A percentile compares a stretch with the other conserved stretches of the same genome.
phyloP scores from a whole-genome alignment of 208 protist genomes.

The Crithidia expoeki region DNA sequence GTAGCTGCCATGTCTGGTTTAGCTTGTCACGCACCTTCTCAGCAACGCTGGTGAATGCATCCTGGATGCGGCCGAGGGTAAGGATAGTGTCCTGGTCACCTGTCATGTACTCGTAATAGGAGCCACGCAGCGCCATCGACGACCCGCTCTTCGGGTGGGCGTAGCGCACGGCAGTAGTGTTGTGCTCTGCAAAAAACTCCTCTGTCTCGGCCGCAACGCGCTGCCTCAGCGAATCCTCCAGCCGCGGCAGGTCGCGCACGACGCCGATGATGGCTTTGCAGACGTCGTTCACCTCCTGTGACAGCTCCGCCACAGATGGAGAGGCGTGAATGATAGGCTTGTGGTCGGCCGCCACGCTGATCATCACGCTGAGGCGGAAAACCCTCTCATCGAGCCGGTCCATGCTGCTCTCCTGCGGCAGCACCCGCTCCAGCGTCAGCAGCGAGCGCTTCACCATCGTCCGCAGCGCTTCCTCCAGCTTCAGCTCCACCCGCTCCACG shows the following conservation, averaged over 20 bases:
- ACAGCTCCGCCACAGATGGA: constrained; percentile 91
- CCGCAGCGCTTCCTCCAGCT: constrained; percentile 94
- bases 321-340: constrained; percentile 90
- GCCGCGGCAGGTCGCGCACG: constrained; percentile 84
- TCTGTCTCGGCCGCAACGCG: constrained; percentile 57
- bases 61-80: constrained; percentile 88
- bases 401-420: constrained; percentile 92
- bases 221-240: constrained; percentile 81
- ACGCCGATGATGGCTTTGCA: constrained; percentile 93
- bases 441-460: constrained; percentile 96
- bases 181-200: constrained; percentile 60
- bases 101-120: constrained; percentile 96
- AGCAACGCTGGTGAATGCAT: constrained; percentile 88
- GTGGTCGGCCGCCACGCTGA: constrained; percentile 77
- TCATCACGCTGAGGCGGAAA: constrained; percentile 95
- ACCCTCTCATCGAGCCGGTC: constrained; percentile 90
- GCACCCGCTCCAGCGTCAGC: constrained; percentile 85
- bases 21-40: constrained; percentile 95
- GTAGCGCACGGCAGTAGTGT: constrained; percentile 59
- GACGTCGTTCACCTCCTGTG: constrained; percentile 89
- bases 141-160: constrained; percentile 57
- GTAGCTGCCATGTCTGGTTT: constrained; percentile 94
- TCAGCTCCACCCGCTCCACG: constrained; percentile 92
- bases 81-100: constrained; percentile 94
- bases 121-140: constrained; percentile 58